Conservation (phyloP, 2,329 filamentous ascomycete species). For the Penicillium sp. region DNA sequence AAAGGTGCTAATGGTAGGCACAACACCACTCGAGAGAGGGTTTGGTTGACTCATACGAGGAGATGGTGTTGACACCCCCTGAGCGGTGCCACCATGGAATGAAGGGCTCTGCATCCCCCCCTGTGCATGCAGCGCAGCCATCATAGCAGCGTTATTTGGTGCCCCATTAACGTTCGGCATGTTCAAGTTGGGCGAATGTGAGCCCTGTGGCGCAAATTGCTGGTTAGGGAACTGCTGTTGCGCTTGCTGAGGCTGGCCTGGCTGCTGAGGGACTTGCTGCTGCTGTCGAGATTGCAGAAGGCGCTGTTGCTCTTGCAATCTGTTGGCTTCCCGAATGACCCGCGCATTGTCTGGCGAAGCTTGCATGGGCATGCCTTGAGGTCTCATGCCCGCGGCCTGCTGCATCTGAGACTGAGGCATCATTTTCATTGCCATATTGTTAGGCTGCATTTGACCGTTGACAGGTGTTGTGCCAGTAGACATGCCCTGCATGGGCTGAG, state of each 20-base stretch:
- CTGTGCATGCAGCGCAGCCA: conserved; percentile 44
- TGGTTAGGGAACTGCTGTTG: conserved; percentile 41
- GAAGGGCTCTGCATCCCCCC: conserved; percentile 47
- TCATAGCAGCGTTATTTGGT: conserved; percentile 45
- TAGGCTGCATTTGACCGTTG: conserved; percentile 52
- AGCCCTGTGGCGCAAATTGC: conserved; percentile 41
- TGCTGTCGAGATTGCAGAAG: conserved; percentile 57
- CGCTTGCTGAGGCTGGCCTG: conserved; percentile 33
- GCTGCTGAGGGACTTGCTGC: conserved; percentile 34
- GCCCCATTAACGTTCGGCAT: conserved; percentile 41
- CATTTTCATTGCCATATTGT: conserved; percentile 59
- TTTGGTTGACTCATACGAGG: conserved; percentile 50
- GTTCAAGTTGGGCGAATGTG: conserved; percentile 47
- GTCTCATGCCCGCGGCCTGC: conserved; percentile 36
- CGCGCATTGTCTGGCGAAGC: conserved; percentile 52
- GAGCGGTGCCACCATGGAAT: conserved; percentile 38
- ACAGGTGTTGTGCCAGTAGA: conserved; percentile 38
- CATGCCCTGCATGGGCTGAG: conserved; percentile 44
- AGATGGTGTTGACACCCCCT: conserved; percentile 46
- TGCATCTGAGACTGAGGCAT: conserved; percentile 59
- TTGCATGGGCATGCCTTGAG: conserved; percentile 53
- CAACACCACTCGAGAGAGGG: conserved; percentile 52
- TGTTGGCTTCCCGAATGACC: conserved; percentile 48
- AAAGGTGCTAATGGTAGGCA: conserved; percentile 55
- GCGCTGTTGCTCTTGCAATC: conserved; percentile 54